phyloP scores from a whole-genome alignment of 148 eudicot genomes.

The Cornus controversa region DNA sequence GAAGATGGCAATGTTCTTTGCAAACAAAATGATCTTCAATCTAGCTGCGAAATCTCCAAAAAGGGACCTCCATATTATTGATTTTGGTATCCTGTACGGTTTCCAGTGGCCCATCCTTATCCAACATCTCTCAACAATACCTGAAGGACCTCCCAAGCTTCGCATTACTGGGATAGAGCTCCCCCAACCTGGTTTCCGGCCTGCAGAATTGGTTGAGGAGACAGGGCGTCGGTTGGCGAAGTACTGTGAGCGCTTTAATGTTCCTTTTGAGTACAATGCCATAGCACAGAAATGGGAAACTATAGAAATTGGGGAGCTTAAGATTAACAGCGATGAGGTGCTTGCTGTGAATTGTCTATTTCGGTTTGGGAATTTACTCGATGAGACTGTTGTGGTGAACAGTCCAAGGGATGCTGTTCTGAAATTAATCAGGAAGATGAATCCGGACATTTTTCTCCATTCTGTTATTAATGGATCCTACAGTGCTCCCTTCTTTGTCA shows the following conservation, averaged over 20 bases:
- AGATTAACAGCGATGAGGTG: slow-evolving; percentile 30
- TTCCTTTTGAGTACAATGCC: slow-evolving; percentile 38
- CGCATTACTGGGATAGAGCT: slow-evolving; percentile 42
- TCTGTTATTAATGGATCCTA: slow-evolving; percentile 32
- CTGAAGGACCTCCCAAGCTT: slow-evolving; percentile 35
- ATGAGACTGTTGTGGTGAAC: slow-evolving; percentile 37
- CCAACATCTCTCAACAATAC: slow-evolving; percentile 20
- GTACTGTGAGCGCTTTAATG: slow-evolving; percentile 37
- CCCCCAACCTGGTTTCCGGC: slow-evolving; percentile 44
- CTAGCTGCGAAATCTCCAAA: slow-evolving; percentile 16
- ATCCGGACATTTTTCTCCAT: slow-evolving; percentile 33
- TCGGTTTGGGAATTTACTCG: slow-evolving; percentile 27
- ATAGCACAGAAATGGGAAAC: slow-evolving; percentile 45
- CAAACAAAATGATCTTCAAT: slow-evolving; percentile 19
- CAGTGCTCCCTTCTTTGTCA: slow-evolving; percentile 39
- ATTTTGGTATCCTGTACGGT: slow-evolving; percentile 43
- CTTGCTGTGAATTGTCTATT: slow-evolving; percentile 33
- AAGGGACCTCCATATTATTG: slow-evolving; percentile 31
- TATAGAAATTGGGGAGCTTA: slow-evolving; percentile 33
- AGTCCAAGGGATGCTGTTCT: slow-evolving; percentile 44
- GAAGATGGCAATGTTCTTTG: slow-evolving; percentile 26
- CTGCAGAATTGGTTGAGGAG: slow-evolving; percentile 41
- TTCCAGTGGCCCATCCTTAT: slow-evolving; percentile 47
- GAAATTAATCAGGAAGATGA: slow-evolving; percentile 29
- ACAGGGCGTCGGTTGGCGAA: slow-evolving; percentile 39